These are phyloP conservation scores for Moringa oleifera DNA, from an alignment of 345 rosid genomes.

Conservation along the genomic window DNA sequence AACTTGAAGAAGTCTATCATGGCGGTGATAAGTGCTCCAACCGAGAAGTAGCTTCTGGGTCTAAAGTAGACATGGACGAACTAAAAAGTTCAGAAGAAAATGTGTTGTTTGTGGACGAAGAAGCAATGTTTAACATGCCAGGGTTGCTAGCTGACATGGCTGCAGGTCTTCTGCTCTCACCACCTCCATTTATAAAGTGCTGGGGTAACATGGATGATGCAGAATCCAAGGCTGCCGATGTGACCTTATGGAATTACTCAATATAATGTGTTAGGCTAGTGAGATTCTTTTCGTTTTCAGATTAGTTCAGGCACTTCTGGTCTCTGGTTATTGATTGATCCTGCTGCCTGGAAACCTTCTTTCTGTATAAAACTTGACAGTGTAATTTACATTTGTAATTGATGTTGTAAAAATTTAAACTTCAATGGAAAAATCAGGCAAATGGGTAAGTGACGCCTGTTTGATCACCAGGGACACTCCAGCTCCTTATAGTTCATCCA, in stretches of 20 bases:
- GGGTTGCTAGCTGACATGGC: conserved; percentile 46
- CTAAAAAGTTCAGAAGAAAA: conserved; percentile 7
- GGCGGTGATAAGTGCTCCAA: conserved; percentile 13
- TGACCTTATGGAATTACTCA: conserved; percentile 40
- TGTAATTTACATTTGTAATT: too few relatives aligned
- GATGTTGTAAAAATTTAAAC: too few relatives aligned
- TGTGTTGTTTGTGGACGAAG: conserved; percentile 29
- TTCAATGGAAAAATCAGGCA: too few relatives aligned
- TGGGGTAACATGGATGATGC: conserved; percentile 10
- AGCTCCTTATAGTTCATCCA: too few relatives aligned
- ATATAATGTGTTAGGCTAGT: too few relatives aligned
- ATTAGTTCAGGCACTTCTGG: too few relatives aligned
- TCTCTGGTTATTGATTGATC: background rate
- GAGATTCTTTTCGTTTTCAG: too few relatives aligned
- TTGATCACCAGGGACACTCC: too few relatives aligned
- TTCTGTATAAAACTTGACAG: too few relatives aligned
- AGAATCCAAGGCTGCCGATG: conserved; percentile 16
- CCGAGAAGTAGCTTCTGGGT: conserved; percentile 10
- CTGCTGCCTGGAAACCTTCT: too few relatives aligned
- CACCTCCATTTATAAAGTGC: conserved; percentile 33
- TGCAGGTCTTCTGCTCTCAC: conserved; percentile 58
- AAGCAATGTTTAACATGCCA: conserved; percentile 39
- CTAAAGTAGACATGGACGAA: conserved; percentile 14
- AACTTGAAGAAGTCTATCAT: conserved; percentile 5
- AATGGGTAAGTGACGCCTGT: too few relatives aligned